These are phyloP conservation scores for Botrytis tulipae DNA, from an alignment of 2,329 filamentous ascomycete genomes.

Conservation along the genomic window DNA sequence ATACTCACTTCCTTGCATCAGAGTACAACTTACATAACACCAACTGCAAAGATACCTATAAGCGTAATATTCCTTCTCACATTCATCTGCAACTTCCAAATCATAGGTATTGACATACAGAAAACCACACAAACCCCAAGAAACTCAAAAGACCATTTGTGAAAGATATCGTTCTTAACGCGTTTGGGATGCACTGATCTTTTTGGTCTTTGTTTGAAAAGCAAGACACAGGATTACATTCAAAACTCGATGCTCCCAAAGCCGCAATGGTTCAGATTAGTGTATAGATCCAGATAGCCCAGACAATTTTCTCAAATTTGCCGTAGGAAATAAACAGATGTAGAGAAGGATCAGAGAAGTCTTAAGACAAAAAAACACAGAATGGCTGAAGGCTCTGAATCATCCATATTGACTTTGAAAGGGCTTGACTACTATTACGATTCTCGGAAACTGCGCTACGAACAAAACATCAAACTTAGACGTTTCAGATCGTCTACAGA, in stretches of 20 bases:
- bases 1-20: too few species aligned
- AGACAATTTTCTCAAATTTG: slow-evolving; percentile 26
- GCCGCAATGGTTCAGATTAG: slow-evolving; percentile 27
- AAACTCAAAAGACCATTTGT: slow-evolving; percentile 25
- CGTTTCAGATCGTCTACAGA: slow-evolving; percentile 15
- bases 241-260: slow-evolving; percentile 27
- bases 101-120: slow-evolving; percentile 24
- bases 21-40: too few species aligned
- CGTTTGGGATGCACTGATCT: slow-evolving; percentile 21
- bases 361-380: slow-evolving; percentile 24
- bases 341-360: slow-evolving; percentile 32
- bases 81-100: slow-evolving; percentile 23
- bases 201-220: slow-evolving; percentile 22
- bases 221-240: slow-evolving; percentile 21
- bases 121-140: slow-evolving; percentile 25
- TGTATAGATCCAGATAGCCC: slow-evolving; percentile 25
- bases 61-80: not conserved
- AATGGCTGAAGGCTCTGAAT: slow-evolving; percentile 2
- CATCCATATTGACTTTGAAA: slow-evolving; percentile 12
- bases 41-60: too few species aligned
- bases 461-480: not conserved
- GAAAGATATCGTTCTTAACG: slow-evolving; percentile 26
- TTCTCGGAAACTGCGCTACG: not conserved
- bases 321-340: slow-evolving; percentile 24
- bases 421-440: not conserved